These are phyloP conservation scores for Plasmodium cynomolgi DNA, from an alignment of 169 alveolate species.

Conservation along the genomic window DNA sequence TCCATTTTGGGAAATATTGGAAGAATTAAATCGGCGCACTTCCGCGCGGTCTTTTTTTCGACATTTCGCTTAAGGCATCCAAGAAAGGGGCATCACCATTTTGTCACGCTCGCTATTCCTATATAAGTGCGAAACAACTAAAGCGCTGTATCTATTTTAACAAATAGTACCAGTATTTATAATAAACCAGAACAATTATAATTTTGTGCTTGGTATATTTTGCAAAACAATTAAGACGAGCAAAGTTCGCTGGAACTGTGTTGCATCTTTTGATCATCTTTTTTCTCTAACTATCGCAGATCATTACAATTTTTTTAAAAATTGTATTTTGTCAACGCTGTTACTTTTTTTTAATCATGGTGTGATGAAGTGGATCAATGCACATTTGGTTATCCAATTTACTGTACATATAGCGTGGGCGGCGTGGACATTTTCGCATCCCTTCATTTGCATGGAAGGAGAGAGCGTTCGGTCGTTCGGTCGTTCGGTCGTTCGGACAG, in stretches of 20 bases:
- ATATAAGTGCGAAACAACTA: not conserved
- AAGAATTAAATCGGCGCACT: not conserved
- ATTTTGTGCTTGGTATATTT: not conserved
- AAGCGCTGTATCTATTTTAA: not conserved
- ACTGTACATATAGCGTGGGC: not conserved
- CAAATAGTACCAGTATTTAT: not conserved
- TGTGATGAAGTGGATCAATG: not conserved
- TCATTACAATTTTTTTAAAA: not conserved
- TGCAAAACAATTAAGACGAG: not conserved
- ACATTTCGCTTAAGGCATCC: not conserved
- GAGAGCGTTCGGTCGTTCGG: not conserved
- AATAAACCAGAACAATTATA: not conserved
- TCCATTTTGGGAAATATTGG: not conserved
- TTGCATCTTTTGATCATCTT: not conserved
- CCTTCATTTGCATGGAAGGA: not conserved
- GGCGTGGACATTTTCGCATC: not conserved
- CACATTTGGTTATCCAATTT: not conserved
- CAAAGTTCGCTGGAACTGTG: not conserved
- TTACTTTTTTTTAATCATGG: not conserved
- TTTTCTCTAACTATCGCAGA: not conserved
- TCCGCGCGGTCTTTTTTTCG: not conserved
- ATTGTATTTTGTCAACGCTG: not conserved
- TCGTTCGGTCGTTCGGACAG: not conserved
- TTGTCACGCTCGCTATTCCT: not conserved
- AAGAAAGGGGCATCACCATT: not conserved